Base-by-base conservation (phyloP, 1,284 basidiomycete species). In the Leccinum fallax region DNA sequence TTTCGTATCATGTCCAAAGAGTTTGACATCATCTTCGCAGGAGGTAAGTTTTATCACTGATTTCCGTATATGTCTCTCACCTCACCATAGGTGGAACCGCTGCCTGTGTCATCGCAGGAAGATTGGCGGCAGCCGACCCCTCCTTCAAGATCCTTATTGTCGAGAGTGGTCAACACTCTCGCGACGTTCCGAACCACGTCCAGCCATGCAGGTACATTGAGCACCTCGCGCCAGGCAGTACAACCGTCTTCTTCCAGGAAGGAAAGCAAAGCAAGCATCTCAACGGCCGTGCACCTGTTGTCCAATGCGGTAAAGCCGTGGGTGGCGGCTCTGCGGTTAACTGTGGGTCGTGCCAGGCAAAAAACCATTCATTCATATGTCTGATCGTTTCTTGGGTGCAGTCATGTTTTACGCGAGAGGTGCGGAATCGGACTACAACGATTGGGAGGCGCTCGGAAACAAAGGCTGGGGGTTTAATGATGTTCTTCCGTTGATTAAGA, bases 261-360 rank as follows among this genome's bases (percentile, higher is more conserved):
- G 72, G 75, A 3, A 80, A 78, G 51, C 77, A 81, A 0, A 83
- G 78, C 63, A 63, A 75, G 5, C 74, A 80, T 0, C 70, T 88
- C 16, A 77, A 72, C 16, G 81, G 80, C 16, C 81, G 86, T 10
- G 65, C 75, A 7, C 64, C 75, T 3, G 60, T 81, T 30, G 77
- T 84, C 9, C 76, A 77, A 0, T 70, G 73, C 36, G 86, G 82
- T 0, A 77, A 80, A 49, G 81, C 79, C 46, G 67, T 89, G 0
- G 87, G 87, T 10, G 87, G 87, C 0, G 86, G 85, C 0, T 86
- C 86, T 1, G 75, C 77, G 60, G 78, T 88, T 11, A 66, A 88
- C 66, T 87, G 86, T 86, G 60, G 32, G 83, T 65, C 4, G 1
- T 46, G 11, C 26, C 26, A 26, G 10, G 43, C 43, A 0, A 46